Conservation (phyloP, 2,329 filamentous ascomycete species). For the Ceratocystiopsis brevicomis region DNA sequence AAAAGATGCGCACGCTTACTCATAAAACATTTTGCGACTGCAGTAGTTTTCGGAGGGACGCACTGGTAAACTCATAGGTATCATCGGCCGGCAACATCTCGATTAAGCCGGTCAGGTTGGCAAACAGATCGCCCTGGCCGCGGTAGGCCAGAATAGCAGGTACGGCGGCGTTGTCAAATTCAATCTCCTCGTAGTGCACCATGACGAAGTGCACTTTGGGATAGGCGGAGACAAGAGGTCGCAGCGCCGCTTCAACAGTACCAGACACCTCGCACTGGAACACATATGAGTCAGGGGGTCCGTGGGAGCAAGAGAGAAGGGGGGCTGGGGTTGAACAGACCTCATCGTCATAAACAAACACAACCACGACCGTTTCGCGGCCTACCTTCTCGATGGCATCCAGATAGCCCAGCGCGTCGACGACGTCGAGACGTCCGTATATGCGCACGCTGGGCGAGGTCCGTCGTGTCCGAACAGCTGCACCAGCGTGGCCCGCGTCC, state of each 20-base stretch:
- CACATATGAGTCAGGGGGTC: background rate
- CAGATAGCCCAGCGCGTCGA: conserved; percentile 84
- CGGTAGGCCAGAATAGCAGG: conserved; percentile 80
- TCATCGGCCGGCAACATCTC: conserved; percentile 63
- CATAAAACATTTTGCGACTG: conserved; percentile 33
- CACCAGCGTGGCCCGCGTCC: conserved; percentile 27
- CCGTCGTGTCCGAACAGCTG: conserved; percentile 37
- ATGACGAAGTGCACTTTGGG: conserved; percentile 70
- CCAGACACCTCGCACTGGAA: conserved; percentile 56
- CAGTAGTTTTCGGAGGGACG: conserved; percentile 33
- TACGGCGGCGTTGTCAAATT: conserved; percentile 77
- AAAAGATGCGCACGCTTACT: conserved; percentile 3
- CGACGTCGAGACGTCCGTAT: conserved; percentile 63
- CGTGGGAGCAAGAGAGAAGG: conserved; percentile 3
- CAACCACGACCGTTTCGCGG: conserved; percentile 66
- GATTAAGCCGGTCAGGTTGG: conserved; percentile 71
- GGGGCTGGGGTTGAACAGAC: conserved; percentile 29
- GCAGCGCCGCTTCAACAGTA: conserved; percentile 61
- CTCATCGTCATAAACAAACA: conserved; percentile 79
- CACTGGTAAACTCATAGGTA: conserved; percentile 37
- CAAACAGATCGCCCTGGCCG: conserved; percentile 72
- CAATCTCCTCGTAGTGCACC: conserved; percentile 76
- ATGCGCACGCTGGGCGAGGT: conserved; percentile 59
- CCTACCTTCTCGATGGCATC: conserved; percentile 86
- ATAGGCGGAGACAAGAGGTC: conserved; percentile 53